Conservation (phyloP, 805 yeast genomes). For the Kazachstania martiniae region DNA sequence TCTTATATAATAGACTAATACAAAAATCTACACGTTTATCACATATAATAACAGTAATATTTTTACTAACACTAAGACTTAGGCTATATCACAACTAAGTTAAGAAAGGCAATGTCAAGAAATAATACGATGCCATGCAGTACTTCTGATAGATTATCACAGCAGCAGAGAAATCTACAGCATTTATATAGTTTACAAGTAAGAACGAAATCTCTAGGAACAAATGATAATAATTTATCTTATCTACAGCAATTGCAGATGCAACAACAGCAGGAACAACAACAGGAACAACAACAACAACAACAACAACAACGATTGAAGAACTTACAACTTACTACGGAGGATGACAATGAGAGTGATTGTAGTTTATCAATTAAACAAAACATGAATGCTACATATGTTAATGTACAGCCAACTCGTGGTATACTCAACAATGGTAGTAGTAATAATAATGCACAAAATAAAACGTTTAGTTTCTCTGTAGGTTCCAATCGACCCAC, state of each 20-base stretch:
- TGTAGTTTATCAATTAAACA: not conserved
- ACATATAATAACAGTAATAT: too few species aligned
- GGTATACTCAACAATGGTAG: not conserved
- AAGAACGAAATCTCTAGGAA: slow-evolving; percentile 32
- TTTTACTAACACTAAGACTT: too few species aligned
- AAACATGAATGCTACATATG: not conserved
- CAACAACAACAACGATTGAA: not conserved
- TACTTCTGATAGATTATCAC: slow-evolving; percentile 12
- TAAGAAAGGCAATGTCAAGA: slow-evolving; percentile 19
- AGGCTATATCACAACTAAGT: too few species aligned
- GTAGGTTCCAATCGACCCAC: slow-evolving; percentile 1
- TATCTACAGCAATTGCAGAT: slow-evolving; percentile 4
- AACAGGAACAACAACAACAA: slow-evolving; percentile 2
- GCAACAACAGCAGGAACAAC: slow-evolving; percentile 5
- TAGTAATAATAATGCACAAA: too few species aligned
- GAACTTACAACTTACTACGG: too few species aligned
- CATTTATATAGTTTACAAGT: slow-evolving; percentile 11
- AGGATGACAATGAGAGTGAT: too few species aligned
- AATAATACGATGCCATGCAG: slow-evolving; percentile 29
- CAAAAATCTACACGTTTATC: too few species aligned
- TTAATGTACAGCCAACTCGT: not conserved
- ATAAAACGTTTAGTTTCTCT: too few species aligned
- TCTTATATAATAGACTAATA: too few species aligned
- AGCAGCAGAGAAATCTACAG: slow-evolving; percentile 16
- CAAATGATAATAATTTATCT: slow-evolving; percentile 7